These are phyloP conservation scores for Leucogyrophana mollusca DNA, from an alignment of 768 basidiomycete genomes.

Conservation along the genomic window DNA sequence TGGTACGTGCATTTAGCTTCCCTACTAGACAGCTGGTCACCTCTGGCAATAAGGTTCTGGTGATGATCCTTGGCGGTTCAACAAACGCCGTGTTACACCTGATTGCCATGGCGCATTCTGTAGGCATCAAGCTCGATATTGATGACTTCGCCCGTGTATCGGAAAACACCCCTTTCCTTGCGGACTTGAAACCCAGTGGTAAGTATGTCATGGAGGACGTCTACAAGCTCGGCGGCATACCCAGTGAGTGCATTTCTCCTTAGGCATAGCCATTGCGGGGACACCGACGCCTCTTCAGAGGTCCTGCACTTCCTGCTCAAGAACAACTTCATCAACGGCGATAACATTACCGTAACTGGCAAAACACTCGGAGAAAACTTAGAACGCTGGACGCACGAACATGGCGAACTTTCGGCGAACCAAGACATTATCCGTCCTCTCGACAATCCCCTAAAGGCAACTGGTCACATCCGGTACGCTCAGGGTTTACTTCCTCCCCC, in stretches of 20 bases:
- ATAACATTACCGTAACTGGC: slow-evolving; percentile 90
- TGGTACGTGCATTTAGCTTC: slow-evolving; percentile 48
- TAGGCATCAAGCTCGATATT: slow-evolving; percentile 82
- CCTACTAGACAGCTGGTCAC: neutral
- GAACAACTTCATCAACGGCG: slow-evolving; percentile 86
- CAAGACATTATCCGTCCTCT: slow-evolving; percentile 91
- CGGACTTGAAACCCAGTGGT: slow-evolving; percentile 95
- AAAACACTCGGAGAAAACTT: slow-evolving; percentile 89
- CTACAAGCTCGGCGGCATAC: slow-evolving; percentile 93
- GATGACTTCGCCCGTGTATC: slow-evolving; percentile 95
- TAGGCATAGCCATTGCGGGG: neutral
- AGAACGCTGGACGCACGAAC: slow-evolving; percentile 79
- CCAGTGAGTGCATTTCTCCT: slow-evolving; percentile 55
- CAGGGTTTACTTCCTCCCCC: slow-evolving; percentile 5
- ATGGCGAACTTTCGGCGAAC: slow-evolving; percentile 67
- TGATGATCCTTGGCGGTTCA: slow-evolving; percentile 96
- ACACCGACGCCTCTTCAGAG: slow-evolving; percentile 42
- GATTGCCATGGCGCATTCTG: slow-evolving; percentile 95
- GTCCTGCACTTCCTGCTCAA: slow-evolving; percentile 84
- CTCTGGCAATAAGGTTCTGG: slow-evolving; percentile 65
- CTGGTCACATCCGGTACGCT: slow-evolving; percentile 82
- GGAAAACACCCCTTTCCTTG: slow-evolving; percentile 90
- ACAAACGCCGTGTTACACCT: slow-evolving; percentile 97
- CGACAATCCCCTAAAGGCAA: slow-evolving; percentile 82
- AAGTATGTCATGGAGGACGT: slow-evolving; percentile 99